phyloP scores from a whole-genome alignment of 2,329 filamentous ascomycete genomes.

The Capronia americana region DNA sequence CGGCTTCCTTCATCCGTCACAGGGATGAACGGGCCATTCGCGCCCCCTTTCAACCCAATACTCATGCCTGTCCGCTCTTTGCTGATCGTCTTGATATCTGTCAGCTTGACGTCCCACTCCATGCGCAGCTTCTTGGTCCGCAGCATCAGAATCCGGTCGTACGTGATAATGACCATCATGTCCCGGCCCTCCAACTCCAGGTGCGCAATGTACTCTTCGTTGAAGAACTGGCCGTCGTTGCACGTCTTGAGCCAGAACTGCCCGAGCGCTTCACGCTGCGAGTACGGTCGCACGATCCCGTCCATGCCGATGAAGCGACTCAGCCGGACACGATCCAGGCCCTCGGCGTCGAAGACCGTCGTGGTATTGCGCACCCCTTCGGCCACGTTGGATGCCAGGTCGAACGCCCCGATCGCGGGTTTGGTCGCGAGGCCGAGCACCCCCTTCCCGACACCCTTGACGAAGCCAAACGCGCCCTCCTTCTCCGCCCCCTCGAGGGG shows the following conservation, averaged over 20 bases:
- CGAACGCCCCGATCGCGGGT: constrained; percentile 93
- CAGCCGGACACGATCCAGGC: constrained; percentile 91
- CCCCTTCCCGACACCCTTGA: constrained; percentile 97
- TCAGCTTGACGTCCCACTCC: constrained; percentile 96
- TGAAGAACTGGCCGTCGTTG: constrained; percentile 96
- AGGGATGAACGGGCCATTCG: constrained; percentile 92
- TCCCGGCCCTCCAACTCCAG: constrained; percentile 88
- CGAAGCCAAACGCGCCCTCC: constrained; percentile 90
- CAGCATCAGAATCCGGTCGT: constrained; percentile 85
- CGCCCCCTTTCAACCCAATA: constrained; percentile 84
- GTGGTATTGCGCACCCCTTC: constrained; percentile 99
- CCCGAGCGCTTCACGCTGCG: constrained; percentile 89
- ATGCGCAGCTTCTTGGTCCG: constrained; percentile 82
- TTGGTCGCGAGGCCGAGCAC: constrained; percentile 94
- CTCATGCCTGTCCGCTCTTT: constrained; percentile 96
- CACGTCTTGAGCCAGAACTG: constrained; percentile 99
- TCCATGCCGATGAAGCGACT: constrained; percentile 91
- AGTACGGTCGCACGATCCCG: constrained; percentile 93
- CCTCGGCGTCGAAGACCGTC: constrained; percentile 94
- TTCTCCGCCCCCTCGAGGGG: constrained; percentile 95
- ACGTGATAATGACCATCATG: constrained; percentile 88
- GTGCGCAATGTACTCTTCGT: constrained; percentile 96
- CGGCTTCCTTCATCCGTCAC: constrained; percentile 82
- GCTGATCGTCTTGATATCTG: constrained; percentile 94
- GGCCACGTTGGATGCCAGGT: constrained; percentile 94